Evolutionary conservation across 1,139 yeast species (phyloP).

Genomic region (Magnusiomyces suaveolens): DNA sequence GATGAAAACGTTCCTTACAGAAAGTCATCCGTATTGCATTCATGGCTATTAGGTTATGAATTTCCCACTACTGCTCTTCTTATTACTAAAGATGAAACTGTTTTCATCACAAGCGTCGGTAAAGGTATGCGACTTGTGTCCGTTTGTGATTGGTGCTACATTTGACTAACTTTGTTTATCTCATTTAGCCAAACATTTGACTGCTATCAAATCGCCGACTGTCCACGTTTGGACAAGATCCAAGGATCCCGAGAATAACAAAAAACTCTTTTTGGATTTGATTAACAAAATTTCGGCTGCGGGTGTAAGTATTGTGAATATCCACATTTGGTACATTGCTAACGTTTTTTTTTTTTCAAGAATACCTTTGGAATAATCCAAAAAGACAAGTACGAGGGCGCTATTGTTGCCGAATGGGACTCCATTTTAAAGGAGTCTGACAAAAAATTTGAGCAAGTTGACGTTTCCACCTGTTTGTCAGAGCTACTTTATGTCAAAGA

Average conservation of each 20-base stretch:
- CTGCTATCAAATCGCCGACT: slow-evolving; percentile 40
- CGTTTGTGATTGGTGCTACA: neutral
- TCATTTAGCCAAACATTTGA: slow-evolving; percentile 56
- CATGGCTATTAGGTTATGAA: slow-evolving; percentile 91
- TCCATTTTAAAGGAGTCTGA: slow-evolving; percentile 29
- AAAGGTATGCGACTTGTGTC: slow-evolving; percentile 32
- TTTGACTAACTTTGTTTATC: slow-evolving; percentile 5
- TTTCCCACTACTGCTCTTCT: slow-evolving; percentile 81
- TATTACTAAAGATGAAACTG: slow-evolving; percentile 50
- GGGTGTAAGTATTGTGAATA: slow-evolving; percentile 26
- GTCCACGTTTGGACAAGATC: slow-evolving; percentile 69
- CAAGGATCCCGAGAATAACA: slow-evolving; percentile 72
- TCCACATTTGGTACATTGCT: slow-evolving; percentile 10
- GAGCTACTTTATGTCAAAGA: slow-evolving; percentile 68
- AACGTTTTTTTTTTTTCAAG: slow-evolving; percentile 9
- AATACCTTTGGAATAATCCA: slow-evolving; percentile 50
- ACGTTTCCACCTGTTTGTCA: slow-evolving; percentile 47
- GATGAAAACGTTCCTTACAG: slow-evolving; percentile 87
- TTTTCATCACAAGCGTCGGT: slow-evolving; percentile 73
- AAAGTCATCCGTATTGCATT: slow-evolving; percentile 78
- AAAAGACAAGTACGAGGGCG: slow-evolving; percentile 74
- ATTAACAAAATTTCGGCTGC: slow-evolving; percentile 41
- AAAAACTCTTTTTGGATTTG: slow-evolving; percentile 53
- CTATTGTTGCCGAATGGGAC: slow-evolving; percentile 66
- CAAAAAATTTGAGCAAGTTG: slow-evolving; percentile 37